A percentile compares a stretch with the other conserved stretches of the same genome.
These are phyloP conservation scores for Macadamia tetraphylla DNA, from an alignment of 164 flowering plant genomes.

Conservation along the genomic window DNA sequence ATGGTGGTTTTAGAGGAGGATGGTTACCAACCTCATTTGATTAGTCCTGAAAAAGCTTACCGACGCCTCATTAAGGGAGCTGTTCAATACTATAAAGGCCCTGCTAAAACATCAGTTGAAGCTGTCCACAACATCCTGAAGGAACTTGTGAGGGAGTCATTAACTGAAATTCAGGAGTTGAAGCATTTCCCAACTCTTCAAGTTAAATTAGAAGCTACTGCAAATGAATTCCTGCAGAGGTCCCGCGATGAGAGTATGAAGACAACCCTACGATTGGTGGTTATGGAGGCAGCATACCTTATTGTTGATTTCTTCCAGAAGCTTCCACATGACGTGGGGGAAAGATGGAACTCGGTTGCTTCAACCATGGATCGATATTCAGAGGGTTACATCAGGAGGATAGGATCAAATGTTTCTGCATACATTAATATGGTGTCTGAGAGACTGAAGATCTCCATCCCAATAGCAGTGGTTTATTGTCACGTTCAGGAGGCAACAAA, in stretches of 20 bases:
- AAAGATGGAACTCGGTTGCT: slow-evolving; percentile 39
- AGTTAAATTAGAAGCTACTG: slow-evolving; percentile 44
- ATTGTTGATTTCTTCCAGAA: slow-evolving; percentile 62
- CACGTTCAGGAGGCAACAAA: slow-evolving; percentile 63
- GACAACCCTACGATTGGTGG: slow-evolving; percentile 54
- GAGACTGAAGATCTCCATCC: slow-evolving; percentile 45
- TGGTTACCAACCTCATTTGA: slow-evolving; percentile 90
- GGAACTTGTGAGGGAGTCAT: slow-evolving; percentile 51
- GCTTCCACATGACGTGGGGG: slow-evolving; percentile 55
- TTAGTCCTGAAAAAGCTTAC: slow-evolving; percentile 84
- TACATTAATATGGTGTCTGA: slow-evolving; percentile 55
- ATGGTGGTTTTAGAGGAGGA: slow-evolving; percentile 78
- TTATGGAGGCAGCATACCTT: slow-evolving; percentile 67
- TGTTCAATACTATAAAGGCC: slow-evolving; percentile 57
- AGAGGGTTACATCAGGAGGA: slow-evolving; percentile 58
- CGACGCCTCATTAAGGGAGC: slow-evolving; percentile 67
- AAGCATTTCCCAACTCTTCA: slow-evolving; percentile 61
- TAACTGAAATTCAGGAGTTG: slow-evolving; percentile 58
- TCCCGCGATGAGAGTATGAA: slow-evolving; percentile 59
- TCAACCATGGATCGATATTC: slow-evolving; percentile 38
- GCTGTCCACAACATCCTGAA: slow-evolving; percentile 52
- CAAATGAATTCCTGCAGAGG: slow-evolving; percentile 51
- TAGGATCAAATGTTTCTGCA: slow-evolving; percentile 51
- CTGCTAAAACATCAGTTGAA: slow-evolving; percentile 89
- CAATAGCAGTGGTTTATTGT: slow-evolving; percentile 65